A percentile compares a stretch with the other conserved stretches of the same genome.
Conservation (phyloP, 1,284 basidiomycete species). For the Fomitopsis palustris region DNA sequence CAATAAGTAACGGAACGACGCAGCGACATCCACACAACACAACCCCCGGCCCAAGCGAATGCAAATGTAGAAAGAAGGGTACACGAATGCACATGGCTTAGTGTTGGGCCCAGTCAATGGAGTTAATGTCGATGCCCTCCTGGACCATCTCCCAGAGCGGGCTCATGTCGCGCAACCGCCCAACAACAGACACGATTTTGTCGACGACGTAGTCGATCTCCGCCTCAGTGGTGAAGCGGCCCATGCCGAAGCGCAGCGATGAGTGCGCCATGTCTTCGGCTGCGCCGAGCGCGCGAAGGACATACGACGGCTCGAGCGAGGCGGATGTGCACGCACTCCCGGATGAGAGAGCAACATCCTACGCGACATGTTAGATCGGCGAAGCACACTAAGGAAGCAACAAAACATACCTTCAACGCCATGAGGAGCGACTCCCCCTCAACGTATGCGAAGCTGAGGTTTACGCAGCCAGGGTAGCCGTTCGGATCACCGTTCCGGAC, state of each 20-base stretch:
- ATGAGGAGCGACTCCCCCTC: constrained; percentile 97
- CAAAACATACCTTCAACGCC: constrained; percentile 88
- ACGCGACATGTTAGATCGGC: constrained; percentile 8
- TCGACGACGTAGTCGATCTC: constrained; percentile 95
- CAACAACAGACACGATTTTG: constrained; percentile 87
- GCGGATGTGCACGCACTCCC: constrained; percentile 99
- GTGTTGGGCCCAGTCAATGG: constrained; percentile 89
- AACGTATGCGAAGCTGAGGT: constrained; percentile 95
- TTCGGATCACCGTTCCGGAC: constrained; percentile 90
- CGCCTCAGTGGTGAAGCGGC: constrained; percentile 96
- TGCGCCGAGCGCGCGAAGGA: constrained; percentile 92
- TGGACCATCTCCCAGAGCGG: constrained; percentile 99
- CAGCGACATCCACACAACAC: not conserved
- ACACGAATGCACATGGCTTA: constrained; percentile 17
- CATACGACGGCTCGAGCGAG: constrained; percentile 97
- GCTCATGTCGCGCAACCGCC: constrained; percentile 72
- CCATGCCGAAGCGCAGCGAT: constrained; percentile 95
- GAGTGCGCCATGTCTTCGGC: constrained; percentile 99
- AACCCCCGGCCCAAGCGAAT: not conserved
- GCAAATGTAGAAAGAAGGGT: not conserved
- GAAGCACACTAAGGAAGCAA: not conserved
- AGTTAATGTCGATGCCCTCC: constrained; percentile 92
- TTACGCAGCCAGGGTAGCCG: constrained; percentile 92
- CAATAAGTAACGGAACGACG: not conserved
- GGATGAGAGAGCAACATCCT: constrained; percentile 96